phyloP scores from a whole-genome alignment of 2,329 filamentous ascomycete species.

The Teratosphaeria epicoccoides region DNA sequence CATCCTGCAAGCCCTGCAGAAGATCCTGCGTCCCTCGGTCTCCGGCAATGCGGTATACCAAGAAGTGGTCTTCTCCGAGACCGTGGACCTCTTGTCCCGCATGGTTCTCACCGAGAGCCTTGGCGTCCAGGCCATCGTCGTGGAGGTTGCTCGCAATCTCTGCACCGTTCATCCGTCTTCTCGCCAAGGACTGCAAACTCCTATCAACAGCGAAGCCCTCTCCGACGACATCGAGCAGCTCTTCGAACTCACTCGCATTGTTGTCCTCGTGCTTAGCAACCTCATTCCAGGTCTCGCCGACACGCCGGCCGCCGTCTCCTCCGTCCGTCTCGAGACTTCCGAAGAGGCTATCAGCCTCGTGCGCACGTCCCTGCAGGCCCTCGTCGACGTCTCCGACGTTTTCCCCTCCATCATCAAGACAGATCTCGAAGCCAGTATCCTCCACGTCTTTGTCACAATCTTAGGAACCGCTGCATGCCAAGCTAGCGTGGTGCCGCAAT shows the following conservation, averaged over 20 bases:
- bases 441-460: slow-evolving; percentile 93
- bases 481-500: slow-evolving; percentile 75
- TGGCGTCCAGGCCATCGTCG: slow-evolving; percentile 81
- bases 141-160: slow-evolving; percentile 82
- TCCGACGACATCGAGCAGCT: slow-evolving; percentile 97
- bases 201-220: slow-evolving; percentile 49
- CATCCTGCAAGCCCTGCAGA: slow-evolving; percentile 83
- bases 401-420: slow-evolving; percentile 96
- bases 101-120: slow-evolving; percentile 84
- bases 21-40: slow-evolving; percentile 87
- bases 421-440: slow-evolving; percentile 88
- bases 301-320: slow-evolving; percentile 30
- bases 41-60: slow-evolving; percentile 95
- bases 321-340: slow-evolving; percentile 49
- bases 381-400: slow-evolving; percentile 89
- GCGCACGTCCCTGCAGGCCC: slow-evolving; percentile 67
- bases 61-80: slow-evolving; percentile 90
- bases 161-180: slow-evolving; percentile 89
- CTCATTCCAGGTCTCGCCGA: slow-evolving; percentile 74
- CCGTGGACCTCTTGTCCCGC: slow-evolving; percentile 88
- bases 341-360: slow-evolving; percentile 80
- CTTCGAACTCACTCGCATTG: slow-evolving; percentile 92
- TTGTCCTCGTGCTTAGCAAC: slow-evolving; percentile 82
- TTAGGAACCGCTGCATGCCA: slow-evolving; percentile 81
- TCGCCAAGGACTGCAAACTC: slow-evolving; percentile 43